Percentiles rank a stretch among this genome's conserved stretches.
These are phyloP conservation scores for Sarocladiaceae sp. DNA, from an alignment of 2,329 filamentous ascomycete genomes.

Conservation along the genomic window DNA sequence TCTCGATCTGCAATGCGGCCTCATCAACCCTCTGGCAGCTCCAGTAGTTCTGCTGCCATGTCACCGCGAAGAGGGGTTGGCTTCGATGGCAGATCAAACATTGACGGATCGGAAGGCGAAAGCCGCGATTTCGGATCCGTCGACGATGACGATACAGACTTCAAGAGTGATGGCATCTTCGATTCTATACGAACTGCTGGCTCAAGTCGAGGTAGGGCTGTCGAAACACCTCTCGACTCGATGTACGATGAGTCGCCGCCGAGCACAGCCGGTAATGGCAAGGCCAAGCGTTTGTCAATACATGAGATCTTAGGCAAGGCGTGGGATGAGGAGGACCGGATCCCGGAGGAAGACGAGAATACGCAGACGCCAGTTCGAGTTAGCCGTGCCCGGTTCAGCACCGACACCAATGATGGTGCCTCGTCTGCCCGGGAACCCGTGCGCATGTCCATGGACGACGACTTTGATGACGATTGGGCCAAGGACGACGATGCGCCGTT, in stretches of 20 bases:
- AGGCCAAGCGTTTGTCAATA: conserved; percentile 50
- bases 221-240: conserved; percentile 67
- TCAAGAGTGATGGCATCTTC: conserved; percentile 69
- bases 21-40: conserved; percentile 37
- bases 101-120: conserved; percentile 65
- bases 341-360: conserved; percentile 58
- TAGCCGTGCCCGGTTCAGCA: conserved; percentile 26
- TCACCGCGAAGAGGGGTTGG: conserved; percentile 26
- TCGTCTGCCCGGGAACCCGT: conserved; percentile 35
- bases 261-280: conserved; percentile 46
- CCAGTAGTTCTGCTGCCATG: conserved; percentile 36
- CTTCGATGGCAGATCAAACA: conserved; percentile 44
- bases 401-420: conserved; percentile 25
- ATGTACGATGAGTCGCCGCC: conserved; percentile 77
- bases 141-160: conserved; percentile 73
- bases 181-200: conserved; percentile 69
- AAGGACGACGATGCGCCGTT: conserved; percentile 44
- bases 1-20: conserved; percentile 29
- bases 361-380: conserved; percentile 43
- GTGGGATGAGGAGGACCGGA: conserved; percentile 49
- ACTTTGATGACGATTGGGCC: conserved; percentile 59
- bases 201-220: conserved; percentile 58
- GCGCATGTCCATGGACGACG: conserved; percentile 52
- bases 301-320: conserved; percentile 51
- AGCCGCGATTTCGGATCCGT: conserved; percentile 56